These are phyloP conservation scores for Metarhizium brunneum DNA, from an alignment of 2,329 filamentous ascomycete genomes.

Conservation along the genomic window DNA sequence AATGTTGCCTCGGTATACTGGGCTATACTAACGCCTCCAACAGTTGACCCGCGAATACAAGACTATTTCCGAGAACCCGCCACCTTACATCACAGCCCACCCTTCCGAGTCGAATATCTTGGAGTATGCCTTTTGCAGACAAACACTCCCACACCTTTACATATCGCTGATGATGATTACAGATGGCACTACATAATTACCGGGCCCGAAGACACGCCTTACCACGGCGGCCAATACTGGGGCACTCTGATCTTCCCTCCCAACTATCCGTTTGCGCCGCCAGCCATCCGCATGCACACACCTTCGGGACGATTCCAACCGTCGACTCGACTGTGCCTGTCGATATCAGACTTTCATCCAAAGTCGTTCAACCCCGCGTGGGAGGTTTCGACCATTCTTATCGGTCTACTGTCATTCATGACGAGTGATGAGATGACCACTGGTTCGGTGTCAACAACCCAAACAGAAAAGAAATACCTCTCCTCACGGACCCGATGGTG, in stretches of 20 bases:
- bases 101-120: constrained; percentile 87
- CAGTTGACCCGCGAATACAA: constrained; percentile 56
- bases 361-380: constrained; percentile 97
- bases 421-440: constrained; percentile 98
- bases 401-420: constrained; percentile 94
- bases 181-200: constrained; percentile 96
- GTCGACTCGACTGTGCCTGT: constrained; percentile 83
- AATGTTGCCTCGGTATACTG: neutral
- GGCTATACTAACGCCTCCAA: constrained; percentile 13
- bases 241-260: constrained; percentile 90
- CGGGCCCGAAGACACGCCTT: constrained; percentile 87
- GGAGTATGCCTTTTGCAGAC: constrained; percentile 48
- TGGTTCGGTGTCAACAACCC: constrained; percentile 69
- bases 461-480: constrained; percentile 67
- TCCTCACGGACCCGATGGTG: constrained; percentile 82
- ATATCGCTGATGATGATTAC: constrained; percentile 1
- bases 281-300: constrained; percentile 98
- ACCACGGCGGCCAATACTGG: constrained; percentile 95
- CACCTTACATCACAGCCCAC: constrained; percentile 81
- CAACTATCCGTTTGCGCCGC: constrained; percentile 94
- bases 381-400: constrained; percentile 95
- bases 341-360: constrained; percentile 95
- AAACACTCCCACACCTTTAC: neutral
- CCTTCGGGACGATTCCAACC: constrained; percentile 93
- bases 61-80: constrained; percentile 61